phyloP scores from a whole-genome alignment of 1,284 basidiomycete species.

The Ustilago crameri region DNA sequence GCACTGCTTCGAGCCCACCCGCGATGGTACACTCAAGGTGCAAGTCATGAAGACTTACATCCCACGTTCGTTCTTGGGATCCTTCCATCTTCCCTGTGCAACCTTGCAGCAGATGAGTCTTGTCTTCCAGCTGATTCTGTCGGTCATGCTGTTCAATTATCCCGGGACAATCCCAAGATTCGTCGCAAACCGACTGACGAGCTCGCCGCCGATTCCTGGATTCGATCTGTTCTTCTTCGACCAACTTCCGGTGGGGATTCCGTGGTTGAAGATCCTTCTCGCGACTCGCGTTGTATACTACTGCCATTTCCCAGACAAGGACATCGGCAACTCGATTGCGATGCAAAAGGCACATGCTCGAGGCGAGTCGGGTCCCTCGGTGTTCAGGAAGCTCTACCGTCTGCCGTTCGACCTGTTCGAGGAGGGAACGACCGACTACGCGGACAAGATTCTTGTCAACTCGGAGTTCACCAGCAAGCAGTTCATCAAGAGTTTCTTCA shows the following conservation, averaged over 20 bases:
- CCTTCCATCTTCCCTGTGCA: constrained; percentile 87
- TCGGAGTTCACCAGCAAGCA: constrained; percentile 80
- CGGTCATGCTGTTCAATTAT: constrained; percentile 56
- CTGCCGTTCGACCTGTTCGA: constrained; percentile 90
- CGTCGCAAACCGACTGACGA: constrained; percentile 44
- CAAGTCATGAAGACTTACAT: constrained; percentile 79
- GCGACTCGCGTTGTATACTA: constrained; percentile 90
- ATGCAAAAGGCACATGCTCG: constrained; percentile 65
- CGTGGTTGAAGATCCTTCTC: constrained; percentile 78
- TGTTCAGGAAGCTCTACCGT: constrained; percentile 73
- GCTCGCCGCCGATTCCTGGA: constrained; percentile 64
- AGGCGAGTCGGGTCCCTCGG: constrained; percentile 50
- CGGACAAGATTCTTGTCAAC: constrained; percentile 90
- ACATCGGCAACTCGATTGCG: constrained; percentile 73
- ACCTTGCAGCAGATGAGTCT: constrained; percentile 89
- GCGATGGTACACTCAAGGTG: constrained; percentile 78
- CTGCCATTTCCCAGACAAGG: constrained; percentile 89
- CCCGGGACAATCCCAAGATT: constrained; percentile 67
- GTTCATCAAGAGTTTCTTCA: constrained; percentile 80
- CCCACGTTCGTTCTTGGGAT: constrained; percentile 80
- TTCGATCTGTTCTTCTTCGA: constrained; percentile 91
- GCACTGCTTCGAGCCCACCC: constrained; percentile 64
- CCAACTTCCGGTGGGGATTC: constrained; percentile 90
- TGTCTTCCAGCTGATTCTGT: constrained; percentile 58
- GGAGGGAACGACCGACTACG: constrained; percentile 86